Percentiles rank a stretch among this genome's conserved stretches.
Conservation (phyloP, 129 eudicot species). For the Rutidosis leptorrhynchoides region DNA sequence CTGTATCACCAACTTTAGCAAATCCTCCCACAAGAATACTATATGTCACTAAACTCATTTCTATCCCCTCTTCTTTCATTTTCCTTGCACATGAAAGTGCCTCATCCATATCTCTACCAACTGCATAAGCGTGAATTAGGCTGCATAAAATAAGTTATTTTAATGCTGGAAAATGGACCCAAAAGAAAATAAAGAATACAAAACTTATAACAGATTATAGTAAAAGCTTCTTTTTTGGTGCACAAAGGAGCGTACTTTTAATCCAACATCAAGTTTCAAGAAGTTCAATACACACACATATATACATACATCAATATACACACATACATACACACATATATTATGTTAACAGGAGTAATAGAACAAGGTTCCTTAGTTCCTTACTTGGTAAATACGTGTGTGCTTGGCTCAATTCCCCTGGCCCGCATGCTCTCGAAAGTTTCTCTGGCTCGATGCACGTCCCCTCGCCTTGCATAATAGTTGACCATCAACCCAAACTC, state of each 20-base stretch:
- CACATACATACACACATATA: background rate
- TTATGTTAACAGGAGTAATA: background rate
- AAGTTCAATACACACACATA: background rate
- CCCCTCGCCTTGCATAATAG: constrained; percentile 94
- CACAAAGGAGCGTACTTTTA: background rate
- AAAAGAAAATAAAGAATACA: constrained; percentile 10
- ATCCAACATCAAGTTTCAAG: constrained; percentile 9
- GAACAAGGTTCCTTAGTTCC: too few species aligned
- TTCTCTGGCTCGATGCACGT: constrained; percentile 95
- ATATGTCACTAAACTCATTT: constrained; percentile 86
- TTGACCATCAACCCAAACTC: constrained; percentile 88
- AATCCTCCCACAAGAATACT: constrained; percentile 91
- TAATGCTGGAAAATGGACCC: constrained; percentile 26
- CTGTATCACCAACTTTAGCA: constrained; percentile 64
- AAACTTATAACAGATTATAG: constrained; percentile 1
- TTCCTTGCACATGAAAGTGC: constrained; percentile 91
- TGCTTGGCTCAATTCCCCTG: constrained; percentile 85
- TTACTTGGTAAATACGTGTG: constrained; percentile 84
- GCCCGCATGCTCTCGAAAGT: constrained; percentile 97
- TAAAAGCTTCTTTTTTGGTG: background rate
- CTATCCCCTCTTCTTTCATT: constrained; percentile 80
- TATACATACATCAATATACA: too few species aligned
- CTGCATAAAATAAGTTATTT: constrained; percentile 59
- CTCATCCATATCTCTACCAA: constrained; percentile 97
- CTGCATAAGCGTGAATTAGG: constrained; percentile 94